Conservation (phyloP, 495 filamentous ascomycete species). For the Evernia prunastri region DNA sequence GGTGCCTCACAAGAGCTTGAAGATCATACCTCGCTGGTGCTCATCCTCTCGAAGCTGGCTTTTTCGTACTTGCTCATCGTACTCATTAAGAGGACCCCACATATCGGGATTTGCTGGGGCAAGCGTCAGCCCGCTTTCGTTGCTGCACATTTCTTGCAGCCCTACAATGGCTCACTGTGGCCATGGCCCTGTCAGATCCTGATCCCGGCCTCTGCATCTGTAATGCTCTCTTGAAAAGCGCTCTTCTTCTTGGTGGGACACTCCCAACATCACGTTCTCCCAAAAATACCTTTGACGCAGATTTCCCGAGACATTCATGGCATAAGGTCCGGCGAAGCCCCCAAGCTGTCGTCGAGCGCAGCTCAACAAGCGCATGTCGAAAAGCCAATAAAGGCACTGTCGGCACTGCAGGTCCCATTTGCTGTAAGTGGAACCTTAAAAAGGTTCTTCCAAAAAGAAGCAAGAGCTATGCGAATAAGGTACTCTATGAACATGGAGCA, state of each 20-base stretch:
- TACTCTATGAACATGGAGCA: neutral
- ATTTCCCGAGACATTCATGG: neutral
- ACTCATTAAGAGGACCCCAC: constrained; percentile 76
- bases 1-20: neutral
- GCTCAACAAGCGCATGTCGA: constrained; percentile 5
- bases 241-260: neutral
- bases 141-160: neutral
- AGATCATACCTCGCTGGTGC: constrained; percentile 60
- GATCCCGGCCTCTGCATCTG: neutral
- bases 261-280: neutral
- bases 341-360: neutral
- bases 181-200: constrained; percentile 5
- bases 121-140: neutral
- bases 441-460: neutral
- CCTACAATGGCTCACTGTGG: constrained; percentile 21
- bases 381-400: constrained; percentile 1
- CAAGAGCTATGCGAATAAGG: neutral
- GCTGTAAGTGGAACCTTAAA: neutral
- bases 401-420: neutral
- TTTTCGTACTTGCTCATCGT: constrained; percentile 67
- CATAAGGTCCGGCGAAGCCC: neutral
- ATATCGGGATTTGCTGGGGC: constrained; percentile 21
- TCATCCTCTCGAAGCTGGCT: constrained; percentile 76
- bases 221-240: neutral
- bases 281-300: neutral